These are phyloP conservation scores for Ophiorrhiza pumila DNA, from an alignment of 257 asterid species.

Conservation along the genomic window DNA sequence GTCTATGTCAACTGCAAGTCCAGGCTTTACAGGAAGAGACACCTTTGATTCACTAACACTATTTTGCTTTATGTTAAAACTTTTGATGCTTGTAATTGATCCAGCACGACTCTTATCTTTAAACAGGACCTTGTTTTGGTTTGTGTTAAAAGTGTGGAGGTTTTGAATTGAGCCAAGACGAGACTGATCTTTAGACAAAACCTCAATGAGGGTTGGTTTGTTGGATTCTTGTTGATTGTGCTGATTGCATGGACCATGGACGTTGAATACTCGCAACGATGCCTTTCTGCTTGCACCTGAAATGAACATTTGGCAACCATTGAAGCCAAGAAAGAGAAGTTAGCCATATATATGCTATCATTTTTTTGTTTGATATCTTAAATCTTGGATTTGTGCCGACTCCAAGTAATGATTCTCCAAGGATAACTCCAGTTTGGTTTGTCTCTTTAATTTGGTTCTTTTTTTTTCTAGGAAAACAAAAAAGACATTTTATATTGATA, in stretches of 20 bases:
- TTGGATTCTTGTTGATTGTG: conserved; percentile 1
- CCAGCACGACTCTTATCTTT: conserved; percentile 47
- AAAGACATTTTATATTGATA: too few relatives aligned
- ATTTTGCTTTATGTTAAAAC: conserved; percentile 1
- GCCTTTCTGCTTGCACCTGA: conserved; percentile 44
- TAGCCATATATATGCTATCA: not conserved
- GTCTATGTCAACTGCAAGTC: conserved; percentile 42
- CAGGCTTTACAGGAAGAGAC: conserved; percentile 47
- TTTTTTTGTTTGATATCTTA: too few relatives aligned
- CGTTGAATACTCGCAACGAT: conserved; percentile 47
- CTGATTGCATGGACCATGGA: conserved; percentile 53
- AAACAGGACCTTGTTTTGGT: conserved; percentile 25
- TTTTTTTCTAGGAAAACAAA: too few relatives aligned
- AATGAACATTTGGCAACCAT: not conserved
- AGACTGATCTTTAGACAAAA: not conserved
- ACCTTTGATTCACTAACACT: conserved; percentile 16
- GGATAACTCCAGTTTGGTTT: too few relatives aligned
- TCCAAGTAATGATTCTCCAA: too few relatives aligned
- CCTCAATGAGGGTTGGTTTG: conserved; percentile 27
- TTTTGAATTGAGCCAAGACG: not conserved
- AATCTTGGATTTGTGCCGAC: too few relatives aligned
- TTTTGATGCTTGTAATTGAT: conserved; percentile 36
- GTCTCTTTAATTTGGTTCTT: too few relatives aligned
- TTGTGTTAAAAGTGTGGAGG: not conserved
- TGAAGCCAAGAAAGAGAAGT: not conserved